phyloP scores from a whole-genome alignment of 176 grass and related monocot species.

The Ananas comosus region DNA sequence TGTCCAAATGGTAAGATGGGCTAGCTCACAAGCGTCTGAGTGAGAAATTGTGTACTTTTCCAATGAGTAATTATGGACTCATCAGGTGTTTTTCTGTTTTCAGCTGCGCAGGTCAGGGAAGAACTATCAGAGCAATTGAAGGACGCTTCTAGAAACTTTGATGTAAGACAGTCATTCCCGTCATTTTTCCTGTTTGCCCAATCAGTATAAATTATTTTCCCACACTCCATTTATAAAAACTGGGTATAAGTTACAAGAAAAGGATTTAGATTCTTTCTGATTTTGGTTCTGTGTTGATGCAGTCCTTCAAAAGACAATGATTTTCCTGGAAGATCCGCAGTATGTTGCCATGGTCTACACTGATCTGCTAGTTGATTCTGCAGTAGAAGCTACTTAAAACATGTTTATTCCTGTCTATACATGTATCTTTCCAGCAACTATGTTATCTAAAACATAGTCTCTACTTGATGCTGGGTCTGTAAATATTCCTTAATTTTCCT shows the following conservation, averaged over 20 bases:
- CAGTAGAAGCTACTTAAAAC: too few species aligned
- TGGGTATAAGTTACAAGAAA: neutral
- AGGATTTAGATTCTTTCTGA: neutral
- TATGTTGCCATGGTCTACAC: too few species aligned
- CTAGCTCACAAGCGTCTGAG: neutral
- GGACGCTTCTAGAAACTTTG: constrained; percentile 17
- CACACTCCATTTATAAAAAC: too few species aligned
- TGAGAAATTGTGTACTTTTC: neutral
- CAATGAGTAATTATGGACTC: neutral
- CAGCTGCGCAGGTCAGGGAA: constrained; percentile 30
- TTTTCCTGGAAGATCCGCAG: neutral
- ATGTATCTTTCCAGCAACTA: too few species aligned
- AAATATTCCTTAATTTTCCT: too few species aligned
- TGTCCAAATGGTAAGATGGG: neutral
- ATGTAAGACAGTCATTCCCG: constrained; percentile 21
- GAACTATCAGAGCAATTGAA: constrained; percentile 27
- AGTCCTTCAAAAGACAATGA: constrained; percentile 41
- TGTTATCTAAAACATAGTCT: too few species aligned
- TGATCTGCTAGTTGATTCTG: too few species aligned
- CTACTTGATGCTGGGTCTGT: too few species aligned
- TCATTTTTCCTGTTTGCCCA: neutral
- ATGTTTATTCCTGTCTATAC: too few species aligned
- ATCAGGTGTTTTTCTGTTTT: neutral
- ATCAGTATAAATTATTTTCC: neutral
- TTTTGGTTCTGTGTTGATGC: constrained; percentile 5